Base-by-base conservation (phyloP, 2,329 filamentous ascomycete species). In the Conoideocrella luteorostrata region DNA sequence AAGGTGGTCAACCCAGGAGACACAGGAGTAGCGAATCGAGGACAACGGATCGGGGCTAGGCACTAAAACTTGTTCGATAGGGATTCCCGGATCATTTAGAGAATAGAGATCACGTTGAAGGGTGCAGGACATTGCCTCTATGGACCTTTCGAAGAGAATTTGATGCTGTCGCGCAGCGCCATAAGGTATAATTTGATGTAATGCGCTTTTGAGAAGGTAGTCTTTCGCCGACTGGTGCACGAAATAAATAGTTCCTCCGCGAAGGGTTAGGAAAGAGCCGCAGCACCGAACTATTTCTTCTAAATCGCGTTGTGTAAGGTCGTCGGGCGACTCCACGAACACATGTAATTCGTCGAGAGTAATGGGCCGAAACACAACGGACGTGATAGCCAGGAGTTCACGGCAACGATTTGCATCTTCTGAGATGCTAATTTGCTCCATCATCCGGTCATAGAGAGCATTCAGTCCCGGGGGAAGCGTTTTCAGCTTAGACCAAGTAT, bases 171-270 rank as follows among this genome's bases (percentile, higher is more conserved):
- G 10, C 12, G n/a, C 45, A 4, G 39, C 23, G 2, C 62, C 58
- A 21, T 40, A n/a, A 6, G 39, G 41, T 39, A 48, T n/a, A 50
- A 7, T 54, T 43, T 29, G n/a, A n/a, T n/a, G n/a, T n/a, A n/a
- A n/a, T n/a, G n/a, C n/a, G n/a, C n/a, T 5, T 30, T 52, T 24
- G 5, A 49, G 23, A 2, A 74, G 44, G 47, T 57, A 68, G 15
- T 72, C 68, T 47, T 69, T 68, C 0, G 66, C 69, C 4, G 67
- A 71, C 44, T 68, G 61, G 45, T 40, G 36, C 7, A 21, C 21
- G 34, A 34, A 30, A 12, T 28, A 21, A 21, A 17, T 17, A 9
- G 15, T 35, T 12, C 28, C 15, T 5, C 15, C 23, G 6, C 9
- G 36, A 11, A 33, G 15, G 13, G 10, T 15, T n/a, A 23, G 17